Conservation (phyloP, 2,329 filamentous ascomycete genomes). For the Lachnum nothofagi region DNA sequence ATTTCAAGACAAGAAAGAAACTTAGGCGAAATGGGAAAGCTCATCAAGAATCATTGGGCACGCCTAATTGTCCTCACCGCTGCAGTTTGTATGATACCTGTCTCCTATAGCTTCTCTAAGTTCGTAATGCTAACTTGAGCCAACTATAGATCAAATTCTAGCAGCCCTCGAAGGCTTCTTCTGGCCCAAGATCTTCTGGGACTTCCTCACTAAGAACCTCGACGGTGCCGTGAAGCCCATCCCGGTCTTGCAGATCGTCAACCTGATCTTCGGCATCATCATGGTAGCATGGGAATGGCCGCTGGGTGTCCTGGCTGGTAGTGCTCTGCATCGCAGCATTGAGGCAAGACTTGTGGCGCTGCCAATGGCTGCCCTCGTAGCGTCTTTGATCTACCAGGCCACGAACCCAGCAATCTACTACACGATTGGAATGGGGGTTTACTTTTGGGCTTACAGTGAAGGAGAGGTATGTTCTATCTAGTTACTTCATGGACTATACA, state of each 20-base stretch:
- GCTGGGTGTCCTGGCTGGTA: constrained; percentile 68
- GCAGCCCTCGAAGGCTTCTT: constrained; percentile 85
- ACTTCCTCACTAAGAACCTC: constrained; percentile 87
- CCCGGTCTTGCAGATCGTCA: constrained; percentile 86
- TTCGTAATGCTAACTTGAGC: neutral
- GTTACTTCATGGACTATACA: neutral
- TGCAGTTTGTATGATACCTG: constrained; percentile 45
- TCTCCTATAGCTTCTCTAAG: constrained; percentile 5
- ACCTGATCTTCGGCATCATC: constrained; percentile 73
- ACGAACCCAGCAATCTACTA: constrained; percentile 94
- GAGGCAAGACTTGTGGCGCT: constrained; percentile 78
- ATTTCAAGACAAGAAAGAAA: constrained; percentile 37
- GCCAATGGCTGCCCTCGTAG: constrained; percentile 69
- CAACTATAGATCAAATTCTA: constrained; percentile 72
- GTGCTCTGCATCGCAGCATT: constrained; percentile 76
- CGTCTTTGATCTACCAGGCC: constrained; percentile 80
- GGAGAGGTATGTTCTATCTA: constrained; percentile 68
- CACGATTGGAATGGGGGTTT: constrained; percentile 74
- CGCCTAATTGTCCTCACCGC: constrained; percentile 88
- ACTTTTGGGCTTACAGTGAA: constrained; percentile 96
- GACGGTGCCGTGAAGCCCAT: constrained; percentile 79
- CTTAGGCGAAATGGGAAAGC: constrained; percentile 69
- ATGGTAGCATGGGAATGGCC: constrained; percentile 91
- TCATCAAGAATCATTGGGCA: constrained; percentile 99
- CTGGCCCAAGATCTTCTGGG: constrained; percentile 99